Evolutionary conservation across 345 rosid genomes (phyloP), one percentile per base, ranked within the genome.

Genomic region (Citrus cavaleriei): DNA sequence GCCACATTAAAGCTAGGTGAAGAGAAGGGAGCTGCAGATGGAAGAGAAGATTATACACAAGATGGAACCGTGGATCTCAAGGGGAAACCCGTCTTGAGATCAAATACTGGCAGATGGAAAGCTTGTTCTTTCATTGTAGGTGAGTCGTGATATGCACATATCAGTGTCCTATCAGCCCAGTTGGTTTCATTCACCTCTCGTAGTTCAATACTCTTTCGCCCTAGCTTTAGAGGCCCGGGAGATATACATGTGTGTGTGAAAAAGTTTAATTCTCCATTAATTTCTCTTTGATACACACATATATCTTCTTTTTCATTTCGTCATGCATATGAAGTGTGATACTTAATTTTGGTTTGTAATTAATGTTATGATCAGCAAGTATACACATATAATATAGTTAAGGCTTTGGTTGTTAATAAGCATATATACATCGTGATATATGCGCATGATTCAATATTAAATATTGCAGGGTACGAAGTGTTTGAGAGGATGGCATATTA

Each of bases 401-500:
- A 42, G 51, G 51, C 51, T 42, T 12, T 42, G 51, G 14, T 46
- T 46, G 51, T 0, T 12, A 13, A 46, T 46, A 46, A 0, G 14
- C 51, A 46, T 46, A n/a, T n/a, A n/a, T n/a, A 1, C 51, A 46
- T 46, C 46, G 8, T 40, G 3, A 13, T 13, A 42, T 3, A 40
- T 10, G 7, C 46, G 7, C 46, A 10, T 40, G 46, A 40, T 10
- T 10, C 8, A 40, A 9, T 10, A 42, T 46, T 46, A 13, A 3
- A 30, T 27, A 32, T 19, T 66, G 70, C 38, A 92, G 97, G 83
- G 54, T 91, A 91, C 71, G 92, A 91, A 79, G 82, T 87, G 71
- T 89, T 89, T 68, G 97, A 93, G 87, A 88, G 95, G 75, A 86
- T 93, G 90, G 95, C 92, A 7, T 88, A 79, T 73, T 86, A 89